phyloP scores from a whole-genome alignment of 2,329 filamentous ascomycete species.

The Aspergillus puulaauensis region DNA sequence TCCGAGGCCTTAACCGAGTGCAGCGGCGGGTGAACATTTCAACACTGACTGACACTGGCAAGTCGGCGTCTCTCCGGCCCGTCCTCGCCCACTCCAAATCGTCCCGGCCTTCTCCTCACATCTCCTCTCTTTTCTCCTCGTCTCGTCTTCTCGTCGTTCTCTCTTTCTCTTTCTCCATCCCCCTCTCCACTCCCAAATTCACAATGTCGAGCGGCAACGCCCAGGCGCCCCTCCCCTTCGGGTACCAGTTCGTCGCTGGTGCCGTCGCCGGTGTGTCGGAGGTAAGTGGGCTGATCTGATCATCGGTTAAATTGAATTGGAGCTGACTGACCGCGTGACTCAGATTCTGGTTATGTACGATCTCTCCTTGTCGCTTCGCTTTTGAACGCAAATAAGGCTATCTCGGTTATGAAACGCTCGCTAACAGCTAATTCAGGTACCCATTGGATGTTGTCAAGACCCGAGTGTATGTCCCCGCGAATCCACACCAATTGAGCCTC shows the following conservation, averaged over 20 bases:
- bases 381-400: not conserved
- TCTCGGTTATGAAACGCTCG: not conserved
- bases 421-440: constrained; percentile 64
- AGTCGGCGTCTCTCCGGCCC: too few species aligned
- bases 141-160: constrained; percentile 15
- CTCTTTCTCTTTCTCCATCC: constrained; percentile 8
- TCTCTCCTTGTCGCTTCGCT: not conserved
- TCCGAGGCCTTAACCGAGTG: not conserved
- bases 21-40: too few species aligned
- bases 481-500: not conserved
- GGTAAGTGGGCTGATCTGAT: constrained; percentile 54
- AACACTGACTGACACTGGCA: not conserved
- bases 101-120: not conserved
- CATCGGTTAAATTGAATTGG: constrained; percentile 18
- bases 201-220: constrained; percentile 60
- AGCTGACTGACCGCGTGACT: constrained; percentile 11
- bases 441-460: constrained; percentile 98
- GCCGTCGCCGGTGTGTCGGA: constrained; percentile 98
- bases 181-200: constrained; percentile 21
- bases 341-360: constrained; percentile 85
- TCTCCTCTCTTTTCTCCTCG: not conserved
- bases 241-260: constrained; percentile 94
- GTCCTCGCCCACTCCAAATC: not conserved
- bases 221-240: constrained; percentile 79
- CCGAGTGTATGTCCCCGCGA: constrained; percentile 68